Evolutionary conservation across 345 rosid species (phyloP), one percentile per base, ranked within the genome.

Genomic region (Murraya paniculata): DNA sequence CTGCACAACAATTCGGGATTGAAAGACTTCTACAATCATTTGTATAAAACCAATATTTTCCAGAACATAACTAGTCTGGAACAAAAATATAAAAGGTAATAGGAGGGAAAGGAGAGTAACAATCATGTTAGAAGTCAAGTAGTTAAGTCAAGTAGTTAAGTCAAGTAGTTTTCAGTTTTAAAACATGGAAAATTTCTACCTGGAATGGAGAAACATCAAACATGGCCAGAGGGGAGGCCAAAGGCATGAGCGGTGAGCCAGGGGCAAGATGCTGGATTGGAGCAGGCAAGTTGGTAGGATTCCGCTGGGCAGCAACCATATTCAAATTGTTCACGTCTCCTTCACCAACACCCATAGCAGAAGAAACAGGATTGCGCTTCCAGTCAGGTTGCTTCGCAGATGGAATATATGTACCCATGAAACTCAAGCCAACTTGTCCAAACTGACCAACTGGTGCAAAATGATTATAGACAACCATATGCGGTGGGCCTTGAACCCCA

Each of bases 401-500:
- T 19, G 98, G 98, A 69, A 96, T 87, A 76, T 91, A 93, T 18
- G 98, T 83, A 3, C 99, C 99, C 98, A 94, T 91, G 86, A 94
- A 93, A 88, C 98, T 92, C 88, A 94, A 82, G 72, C 98, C 97
- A 82, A 91, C 90, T 81, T 91, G 93, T 82, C 98, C 99, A 85
- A 87, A 94, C 84, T 96, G 99, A 69, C 98, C 98, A 81, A 94
- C 94, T 22, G 98, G 99, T 56, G 99, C 98, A 83, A 96, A 94
- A 89, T 96, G 99, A 85, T 94, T 94, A 77, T 94, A 96, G 61
- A 96, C 92, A 68, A 97, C 91, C 98, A 94, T 94, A 79, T 94
- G 99, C 1, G 97, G 95, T 64, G 94, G 94, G 9, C 97, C 98
- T 77, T 91, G 99, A 80, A 92, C 92, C 30, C 97, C 99, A 7